A percentile compares a stretch with the other conserved stretches of the same genome.
These are phyloP conservation scores for Candida sanyaensis DNA, from an alignment of 1,139 yeast genomes.

Conservation along the genomic window DNA sequence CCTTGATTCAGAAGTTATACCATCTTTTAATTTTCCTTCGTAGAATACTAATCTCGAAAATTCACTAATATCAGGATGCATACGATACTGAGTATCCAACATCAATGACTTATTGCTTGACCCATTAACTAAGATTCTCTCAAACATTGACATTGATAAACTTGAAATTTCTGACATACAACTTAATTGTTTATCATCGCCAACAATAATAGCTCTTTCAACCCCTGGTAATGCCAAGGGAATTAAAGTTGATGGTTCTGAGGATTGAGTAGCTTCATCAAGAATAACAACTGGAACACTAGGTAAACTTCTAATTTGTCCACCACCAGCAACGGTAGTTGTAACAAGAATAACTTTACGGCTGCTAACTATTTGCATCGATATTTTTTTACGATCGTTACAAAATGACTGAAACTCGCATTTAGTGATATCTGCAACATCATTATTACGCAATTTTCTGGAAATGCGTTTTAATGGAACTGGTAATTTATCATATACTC, in stretches of 20 bases:
- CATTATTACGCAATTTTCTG: constrained; percentile 37
- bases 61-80: constrained; percentile 66
- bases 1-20: constrained; percentile 54
- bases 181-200: constrained; percentile 66
- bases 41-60: constrained; percentile 62
- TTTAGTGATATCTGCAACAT: constrained; percentile 24
- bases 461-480: constrained; percentile 38
- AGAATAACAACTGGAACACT: constrained; percentile 65
- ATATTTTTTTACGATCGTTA: constrained; percentile 36
- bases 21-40: constrained; percentile 54
- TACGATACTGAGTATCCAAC: constrained; percentile 72
- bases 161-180: constrained; percentile 66
- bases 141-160: constrained; percentile 57
- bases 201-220: constrained; percentile 66
- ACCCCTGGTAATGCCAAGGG: constrained; percentile 70
- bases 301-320: constrained; percentile 53
- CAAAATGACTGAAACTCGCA: constrained; percentile 48
- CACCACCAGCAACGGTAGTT: constrained; percentile 69
- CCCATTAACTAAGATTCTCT: constrained; percentile 55
- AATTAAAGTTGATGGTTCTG: constrained; percentile 67
- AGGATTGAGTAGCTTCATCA: constrained; percentile 64
- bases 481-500: constrained; percentile 51
- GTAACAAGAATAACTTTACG: constrained; percentile 71
- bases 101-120: constrained; percentile 59
- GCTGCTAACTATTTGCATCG: constrained; percentile 42